phyloP scores from a whole-genome alignment of 2,329 filamentous ascomycete genomes.

The Shiraia bambusicola region DNA sequence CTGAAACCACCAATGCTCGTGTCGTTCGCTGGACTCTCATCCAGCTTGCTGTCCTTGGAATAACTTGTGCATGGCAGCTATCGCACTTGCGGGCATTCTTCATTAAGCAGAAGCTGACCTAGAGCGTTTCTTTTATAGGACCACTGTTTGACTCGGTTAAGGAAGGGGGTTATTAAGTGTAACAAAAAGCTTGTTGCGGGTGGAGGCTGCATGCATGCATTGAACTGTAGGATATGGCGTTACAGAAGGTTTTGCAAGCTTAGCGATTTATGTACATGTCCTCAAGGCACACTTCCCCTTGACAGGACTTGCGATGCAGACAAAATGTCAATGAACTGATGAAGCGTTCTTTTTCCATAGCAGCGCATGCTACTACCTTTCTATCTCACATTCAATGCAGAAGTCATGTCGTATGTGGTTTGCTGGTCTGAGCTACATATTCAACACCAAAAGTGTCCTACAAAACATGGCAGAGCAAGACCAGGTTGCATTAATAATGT shows the following conservation, averaged over 20 bases:
- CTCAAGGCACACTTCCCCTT: too few species aligned
- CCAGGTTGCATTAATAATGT: too few species aligned
- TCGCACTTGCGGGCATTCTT: constrained; percentile 96
- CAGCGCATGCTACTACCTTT: too few species aligned
- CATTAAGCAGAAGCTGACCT: constrained; percentile 99
- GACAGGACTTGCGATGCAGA: too few species aligned
- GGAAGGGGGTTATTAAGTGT: constrained; percentile 9
- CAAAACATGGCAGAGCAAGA: too few species aligned
- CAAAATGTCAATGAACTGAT: too few species aligned
- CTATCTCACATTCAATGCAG: too few species aligned
- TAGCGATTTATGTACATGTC: constrained; percentile 4
- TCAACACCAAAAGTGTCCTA: too few species aligned
- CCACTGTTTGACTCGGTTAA: constrained; percentile 1
- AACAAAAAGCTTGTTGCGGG: constrained; percentile 11
- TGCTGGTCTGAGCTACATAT: too few species aligned
- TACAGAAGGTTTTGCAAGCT: constrained; percentile 11
- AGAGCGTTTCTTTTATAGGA: constrained; percentile 32
- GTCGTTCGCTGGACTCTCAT: constrained; percentile 94
- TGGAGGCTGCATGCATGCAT: constrained; percentile 8
- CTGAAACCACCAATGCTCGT: constrained; percentile 85
- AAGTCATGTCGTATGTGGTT: too few species aligned
- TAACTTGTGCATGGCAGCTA: constrained; percentile 95
- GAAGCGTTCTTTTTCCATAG: too few species aligned
- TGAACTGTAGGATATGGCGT: constrained; percentile 26
- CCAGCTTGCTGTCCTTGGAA: constrained; percentile 78